phyloP scores from a whole-genome alignment of 345 rosid species.

The Leavenworthia alabamica region DNA sequence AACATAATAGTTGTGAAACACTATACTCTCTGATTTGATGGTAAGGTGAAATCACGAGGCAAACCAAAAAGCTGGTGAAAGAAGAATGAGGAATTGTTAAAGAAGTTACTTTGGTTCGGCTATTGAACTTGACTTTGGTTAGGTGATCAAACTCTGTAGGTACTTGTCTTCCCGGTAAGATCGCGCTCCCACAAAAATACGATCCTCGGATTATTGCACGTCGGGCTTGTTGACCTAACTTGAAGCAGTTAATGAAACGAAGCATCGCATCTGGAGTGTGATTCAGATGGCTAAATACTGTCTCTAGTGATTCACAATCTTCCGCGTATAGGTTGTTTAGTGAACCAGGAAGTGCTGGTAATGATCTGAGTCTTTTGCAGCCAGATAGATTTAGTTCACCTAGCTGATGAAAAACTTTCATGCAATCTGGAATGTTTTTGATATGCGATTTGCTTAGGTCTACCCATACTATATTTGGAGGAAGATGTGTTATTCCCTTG shows the following conservation, averaged over 20 bases:
- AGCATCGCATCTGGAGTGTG: neutral
- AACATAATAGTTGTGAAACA: neutral
- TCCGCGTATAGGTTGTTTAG: neutral
- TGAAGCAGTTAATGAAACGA: neutral
- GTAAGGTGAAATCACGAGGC: neutral
- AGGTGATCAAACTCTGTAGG: neutral
- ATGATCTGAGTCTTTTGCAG: neutral
- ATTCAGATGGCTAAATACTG: neutral
- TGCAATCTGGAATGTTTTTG: neutral
- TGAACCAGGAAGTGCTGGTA: neutral
- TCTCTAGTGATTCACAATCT: neutral
- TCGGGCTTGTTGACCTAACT: neutral
- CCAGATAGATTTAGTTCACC: fast-evolving
- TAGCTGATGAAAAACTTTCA: neutral
- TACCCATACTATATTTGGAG: neutral
- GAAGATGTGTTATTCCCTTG: no score
- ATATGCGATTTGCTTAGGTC: neutral
- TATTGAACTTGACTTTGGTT: neutral
- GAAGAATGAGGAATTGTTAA: neutral
- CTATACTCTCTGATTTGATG: no score
- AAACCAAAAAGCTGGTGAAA: neutral
- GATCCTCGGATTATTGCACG: neutral
- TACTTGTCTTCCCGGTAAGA: neutral
- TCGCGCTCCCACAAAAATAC: neutral
- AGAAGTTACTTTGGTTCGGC: neutral